These are phyloP conservation scores for Lagenaria siceraria DNA, from an alignment of 306 rosid genomes.

Conservation along the genomic window DNA sequence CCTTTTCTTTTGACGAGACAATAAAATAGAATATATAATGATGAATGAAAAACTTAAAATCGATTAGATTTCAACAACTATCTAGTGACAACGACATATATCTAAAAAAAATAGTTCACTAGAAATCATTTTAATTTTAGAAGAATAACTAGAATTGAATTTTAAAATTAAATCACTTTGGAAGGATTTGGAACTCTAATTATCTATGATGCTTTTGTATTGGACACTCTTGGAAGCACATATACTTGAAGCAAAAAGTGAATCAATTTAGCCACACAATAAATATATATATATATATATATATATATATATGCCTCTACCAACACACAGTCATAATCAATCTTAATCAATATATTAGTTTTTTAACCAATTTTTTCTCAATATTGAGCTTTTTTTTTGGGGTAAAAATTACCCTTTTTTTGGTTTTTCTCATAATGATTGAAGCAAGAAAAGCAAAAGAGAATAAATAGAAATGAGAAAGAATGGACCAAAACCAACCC, in stretches of 20 bases:
- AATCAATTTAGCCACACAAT: not conserved
- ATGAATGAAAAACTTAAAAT: no score
- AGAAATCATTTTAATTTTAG: not conserved
- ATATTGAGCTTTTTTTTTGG: not conserved
- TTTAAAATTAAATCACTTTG: not conserved
- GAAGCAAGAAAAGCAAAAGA: not conserved
- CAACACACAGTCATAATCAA: not conserved
- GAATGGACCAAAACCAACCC: not conserved
- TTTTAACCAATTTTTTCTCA: no score
- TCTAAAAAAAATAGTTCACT: not conserved
- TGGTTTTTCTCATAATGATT: not conserved
- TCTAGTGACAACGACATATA: not conserved
- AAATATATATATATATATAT: no score
- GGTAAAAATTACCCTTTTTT: not conserved
- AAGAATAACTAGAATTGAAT: not conserved
- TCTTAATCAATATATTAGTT: not conserved
- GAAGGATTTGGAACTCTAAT: not conserved
- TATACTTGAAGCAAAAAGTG: not conserved
- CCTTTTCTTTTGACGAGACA: not conserved
- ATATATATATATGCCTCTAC: not conserved
- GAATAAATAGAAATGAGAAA: not conserved
- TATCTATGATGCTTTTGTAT: not conserved
- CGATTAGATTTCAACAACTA: no score
- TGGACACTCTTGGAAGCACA: not conserved
- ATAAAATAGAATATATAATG: no score